These are phyloP conservation scores for Lipomyces sp. DNA, from an alignment of 805 yeast genomes.

Conservation along the genomic window DNA sequence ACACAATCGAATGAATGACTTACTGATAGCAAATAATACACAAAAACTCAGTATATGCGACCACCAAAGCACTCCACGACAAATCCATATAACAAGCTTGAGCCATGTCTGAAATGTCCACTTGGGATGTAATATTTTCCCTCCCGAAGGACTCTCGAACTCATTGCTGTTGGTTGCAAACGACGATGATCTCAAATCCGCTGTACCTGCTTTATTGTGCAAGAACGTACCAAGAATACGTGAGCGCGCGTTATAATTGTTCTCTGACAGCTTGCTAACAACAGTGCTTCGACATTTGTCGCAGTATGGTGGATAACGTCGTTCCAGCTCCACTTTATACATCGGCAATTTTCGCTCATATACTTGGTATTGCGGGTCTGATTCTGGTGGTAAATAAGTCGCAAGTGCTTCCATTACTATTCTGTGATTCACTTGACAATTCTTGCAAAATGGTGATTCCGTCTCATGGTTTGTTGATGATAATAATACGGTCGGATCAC, in stretches of 20 bases:
- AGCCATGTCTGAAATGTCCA: constrained; percentile 13
- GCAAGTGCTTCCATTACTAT: constrained; percentile 30
- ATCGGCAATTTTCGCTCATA: constrained; percentile 8
- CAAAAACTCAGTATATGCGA: constrained; percentile 7
- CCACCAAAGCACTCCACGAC: constrained; percentile 17
- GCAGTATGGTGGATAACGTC: constrained; percentile 32
- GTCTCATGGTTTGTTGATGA: neutral
- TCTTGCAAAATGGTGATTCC: constrained; percentile 28
- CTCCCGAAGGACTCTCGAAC: neutral
- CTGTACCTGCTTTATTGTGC: constrained; percentile 5
- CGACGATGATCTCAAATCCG: neutral
- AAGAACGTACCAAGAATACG: constrained; percentile 24
- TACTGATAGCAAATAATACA: constrained; percentile 15
- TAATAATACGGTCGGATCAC: neutral
- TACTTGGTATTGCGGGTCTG: constrained; percentile 16
- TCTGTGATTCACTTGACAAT: constrained; percentile 25
- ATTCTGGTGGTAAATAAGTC: constrained; percentile 26
- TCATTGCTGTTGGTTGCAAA: neutral
- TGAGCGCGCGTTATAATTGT: constrained; percentile 28
- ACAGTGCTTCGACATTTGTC: constrained; percentile 16
- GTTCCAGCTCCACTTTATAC: constrained; percentile 29
- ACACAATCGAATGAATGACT: neutral
- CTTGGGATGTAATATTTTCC: neutral
- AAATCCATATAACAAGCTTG: constrained; percentile 21
- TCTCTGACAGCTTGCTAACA: constrained; percentile 7